Evolutionary conservation across 306 rosid species (phyloP), one percentile per base, ranked within the genome.

Genomic region (Datisca glomerata): DNA sequence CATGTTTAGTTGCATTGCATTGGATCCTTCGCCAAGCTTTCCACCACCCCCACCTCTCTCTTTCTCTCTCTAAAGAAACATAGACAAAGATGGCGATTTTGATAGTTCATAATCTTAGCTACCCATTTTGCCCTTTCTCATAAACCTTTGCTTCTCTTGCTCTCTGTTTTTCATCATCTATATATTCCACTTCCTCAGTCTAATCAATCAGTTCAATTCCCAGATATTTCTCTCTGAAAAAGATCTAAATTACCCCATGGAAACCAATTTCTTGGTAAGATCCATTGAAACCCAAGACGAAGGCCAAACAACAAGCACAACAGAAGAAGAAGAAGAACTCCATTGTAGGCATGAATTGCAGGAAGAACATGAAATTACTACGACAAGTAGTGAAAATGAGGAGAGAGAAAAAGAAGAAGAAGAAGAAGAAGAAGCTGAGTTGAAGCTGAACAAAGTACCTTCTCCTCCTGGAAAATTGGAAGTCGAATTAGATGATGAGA

Each of bases 1-100:
- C n/a, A 16, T 18, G 41, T 45, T 56, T 51, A 17, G 24, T 36
- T 43, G 65, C 37, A 49, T 28, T 68, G 79, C 91, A 75, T 78
- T 63, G 89, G 89, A 83, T 83, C 76, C 94, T 67, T 78, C 94
- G 81, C 82, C 77, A 51, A 65, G 53, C 21, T 52, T 41, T 20
- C 41, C 40, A n/a, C 20, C 47, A 17, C 8, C 15, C 24, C 43
- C 47, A 49, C 36, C 21, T 10, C 41, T 45, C 38, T 10, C 35
- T 24, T 8, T 16, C 17, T 8, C 21, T 25, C 20, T 35, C 9
- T 4, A n/a, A n/a, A n/a, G n/a, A n/a, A n/a, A n/a, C n/a, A n/a
- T n/a, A n/a, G n/a, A n/a, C n/a, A n/a, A n/a, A n/a, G n/a, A n/a
- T n/a, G n/a, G n/a, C n/a, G n/a, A n/a, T n/a, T n/a, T n/a, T n/a